Evolutionary conservation across 345 rosid species (phyloP), one percentile per base, ranked within the genome.

Genomic region (Turnera subulata): DNA sequence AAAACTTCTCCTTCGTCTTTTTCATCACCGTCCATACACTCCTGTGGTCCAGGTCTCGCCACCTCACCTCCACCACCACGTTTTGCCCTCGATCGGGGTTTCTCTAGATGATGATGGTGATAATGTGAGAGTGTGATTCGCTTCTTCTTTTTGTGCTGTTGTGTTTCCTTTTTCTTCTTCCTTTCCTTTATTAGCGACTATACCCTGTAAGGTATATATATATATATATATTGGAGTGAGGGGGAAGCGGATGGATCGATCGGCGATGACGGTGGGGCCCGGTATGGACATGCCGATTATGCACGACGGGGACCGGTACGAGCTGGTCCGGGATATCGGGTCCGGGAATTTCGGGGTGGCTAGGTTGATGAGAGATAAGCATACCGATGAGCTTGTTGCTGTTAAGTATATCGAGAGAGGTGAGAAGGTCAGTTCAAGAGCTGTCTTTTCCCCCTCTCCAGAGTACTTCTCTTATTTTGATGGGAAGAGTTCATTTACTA

Each of bases 341-440:
- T 78, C 91, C 0, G 97, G 97, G 50, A 92, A 92, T 67, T 89
- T 89, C 32, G 97, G 96, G 0, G 88, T 93, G 0, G 97, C 96
- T 13, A 72, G 94, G 43, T 88, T 93, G 37, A 89, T 87, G 99
- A 84, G 80, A 46, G 96, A 93, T 39, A 88, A 81, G 72, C 68
- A 72, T 24, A 83, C 90, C 15, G 73, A 76, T 61, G 97, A 87
- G 66, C 96, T 87, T 44, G 97, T 89, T 63, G 97, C 99, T 73
- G 94, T 93, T 50, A 93, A 93, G 80, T 93, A 85, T 59, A 89
- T 93, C 75, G 99, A 93, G 76, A 74, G 99, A 69, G 99, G 99
- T 65, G 68, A 64, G 61, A 64, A 56, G 51, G 45, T 64, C 40
- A 56, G 69, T 55, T n/a, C 35, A 29, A 3, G 22, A 12, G 24